A percentile compares a stretch with the other conserved stretches of the same genome.
phyloP scores from a whole-genome alignment of 2,329 filamentous ascomycete genomes.

The Colletotrichum graminicola region DNA sequence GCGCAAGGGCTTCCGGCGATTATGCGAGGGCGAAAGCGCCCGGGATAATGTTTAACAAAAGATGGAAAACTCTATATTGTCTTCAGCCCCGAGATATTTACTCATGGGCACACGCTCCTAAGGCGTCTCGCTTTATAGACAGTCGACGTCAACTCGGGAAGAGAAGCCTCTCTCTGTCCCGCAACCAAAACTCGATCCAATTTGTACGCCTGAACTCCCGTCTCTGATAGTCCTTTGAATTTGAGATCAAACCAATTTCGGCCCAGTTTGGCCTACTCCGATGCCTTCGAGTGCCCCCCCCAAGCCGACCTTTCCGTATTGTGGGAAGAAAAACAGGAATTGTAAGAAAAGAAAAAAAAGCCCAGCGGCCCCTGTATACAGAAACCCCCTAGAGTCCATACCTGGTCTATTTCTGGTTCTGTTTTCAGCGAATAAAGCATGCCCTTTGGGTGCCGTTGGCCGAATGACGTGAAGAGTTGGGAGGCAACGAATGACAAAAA shows the following conservation, averaged over 20 bases:
- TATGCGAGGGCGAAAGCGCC: too few species aligned
- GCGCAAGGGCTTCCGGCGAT: background rate
- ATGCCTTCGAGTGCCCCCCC: background rate
- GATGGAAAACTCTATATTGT: background rate
- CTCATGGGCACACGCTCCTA: background rate
- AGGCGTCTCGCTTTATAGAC: background rate
- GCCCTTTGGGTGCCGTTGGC: background rate
- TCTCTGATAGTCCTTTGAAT: background rate
- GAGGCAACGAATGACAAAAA: background rate
- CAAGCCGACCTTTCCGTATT: background rate
- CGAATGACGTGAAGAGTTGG: background rate
- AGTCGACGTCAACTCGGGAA: background rate
- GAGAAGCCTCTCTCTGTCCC: background rate
- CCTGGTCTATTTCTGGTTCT: conserved; percentile 1
- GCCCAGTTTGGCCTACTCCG: background rate
- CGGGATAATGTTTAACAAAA: background rate
- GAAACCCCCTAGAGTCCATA: background rate
- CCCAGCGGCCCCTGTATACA: background rate
- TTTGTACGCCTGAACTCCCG: conserved; percentile 10
- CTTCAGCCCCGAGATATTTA: background rate
- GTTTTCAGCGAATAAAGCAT: conserved; percentile 1
- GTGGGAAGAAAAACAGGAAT: background rate
- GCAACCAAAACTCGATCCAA: background rate
- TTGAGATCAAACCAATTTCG: background rate
- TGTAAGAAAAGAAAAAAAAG: background rate